Evolutionary conservation across 441 rosid species (phyloP).

Genomic region (Flueggea neowawraea): DNA sequence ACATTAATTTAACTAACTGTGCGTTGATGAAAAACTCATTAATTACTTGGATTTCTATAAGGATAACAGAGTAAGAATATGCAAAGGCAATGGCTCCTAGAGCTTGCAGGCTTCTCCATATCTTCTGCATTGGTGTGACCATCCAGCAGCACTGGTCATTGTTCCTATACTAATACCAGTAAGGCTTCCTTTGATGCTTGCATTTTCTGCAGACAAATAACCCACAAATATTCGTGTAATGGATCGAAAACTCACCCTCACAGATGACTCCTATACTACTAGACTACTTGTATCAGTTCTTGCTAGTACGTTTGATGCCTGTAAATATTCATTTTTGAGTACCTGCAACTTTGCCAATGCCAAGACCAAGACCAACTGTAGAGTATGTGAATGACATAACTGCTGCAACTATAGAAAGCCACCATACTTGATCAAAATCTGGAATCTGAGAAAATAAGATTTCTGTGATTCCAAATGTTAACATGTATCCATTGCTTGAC

Average conservation of each 20-base stretch:
- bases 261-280: no score
- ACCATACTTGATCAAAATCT: slow-evolving; percentile 83
- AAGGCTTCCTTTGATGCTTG: slow-evolving; percentile 56
- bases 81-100: slow-evolving; percentile 84
- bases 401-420: slow-evolving; percentile 86
- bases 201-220: slow-evolving; percentile 30
- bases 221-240: no score
- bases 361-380: slow-evolving; percentile 67
- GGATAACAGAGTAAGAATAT: slow-evolving; percentile 67
- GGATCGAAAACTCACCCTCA: no score
- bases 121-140: slow-evolving; percentile 58
- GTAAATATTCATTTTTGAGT: not conserved
- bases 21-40: not conserved
- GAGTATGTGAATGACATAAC: slow-evolving; percentile 89
- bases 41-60: slow-evolving; percentile 67
- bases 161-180: slow-evolving; percentile 63
- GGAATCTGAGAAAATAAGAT: slow-evolving; percentile 78
- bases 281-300: no score
- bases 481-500: slow-evolving; percentile 74
- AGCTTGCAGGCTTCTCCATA: slow-evolving; percentile 84
- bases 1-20: not conserved
- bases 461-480: slow-evolving; percentile 61
- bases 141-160: slow-evolving; percentile 28
- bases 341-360: slow-evolving; percentile 75
- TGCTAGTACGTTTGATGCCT: not conserved